Percentiles rank a stretch among this genome's conserved stretches.
These are phyloP conservation scores for Pinus albicaulis DNA, from an alignment of 75 land plant species.

Conservation along the genomic window DNA sequence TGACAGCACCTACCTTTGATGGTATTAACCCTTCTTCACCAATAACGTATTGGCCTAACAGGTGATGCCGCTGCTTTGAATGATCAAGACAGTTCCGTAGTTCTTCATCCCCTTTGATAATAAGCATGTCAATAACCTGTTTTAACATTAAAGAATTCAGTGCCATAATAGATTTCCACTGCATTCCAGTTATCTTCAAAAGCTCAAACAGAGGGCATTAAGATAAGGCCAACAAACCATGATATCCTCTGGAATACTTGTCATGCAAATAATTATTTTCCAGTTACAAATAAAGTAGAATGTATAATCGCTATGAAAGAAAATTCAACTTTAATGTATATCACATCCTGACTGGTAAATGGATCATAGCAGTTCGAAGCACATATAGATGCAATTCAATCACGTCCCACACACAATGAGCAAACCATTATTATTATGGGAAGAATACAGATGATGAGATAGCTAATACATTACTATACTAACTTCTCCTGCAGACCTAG, in stretches of 20 bases:
- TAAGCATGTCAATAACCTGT: constrained; percentile 90
- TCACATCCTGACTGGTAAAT: not conserved
- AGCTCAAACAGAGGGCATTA: not conserved
- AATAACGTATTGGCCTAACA: constrained; percentile 78
- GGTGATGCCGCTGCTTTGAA: constrained; percentile 92
- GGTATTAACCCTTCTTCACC: constrained; percentile 63
- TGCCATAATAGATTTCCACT: not conserved
- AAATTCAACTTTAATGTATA: not conserved
- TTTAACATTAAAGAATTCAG: not conserved
- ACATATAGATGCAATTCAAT: not conserved
- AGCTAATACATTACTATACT: not conserved
- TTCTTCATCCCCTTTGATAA: constrained; percentile 91
- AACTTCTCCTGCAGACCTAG: not conserved
- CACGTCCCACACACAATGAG: not conserved
- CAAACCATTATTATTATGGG: not conserved
- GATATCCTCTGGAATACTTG: not conserved
- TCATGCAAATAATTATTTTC: not conserved
- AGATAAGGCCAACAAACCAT: not conserved
- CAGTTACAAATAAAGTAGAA: not conserved
- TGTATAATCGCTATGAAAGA: not conserved
- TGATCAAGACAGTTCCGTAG: constrained; percentile 70
- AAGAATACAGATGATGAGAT: not conserved
- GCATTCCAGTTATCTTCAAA: not conserved
- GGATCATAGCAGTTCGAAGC: not conserved
- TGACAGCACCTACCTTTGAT: constrained; percentile 35